Evolutionary conservation across 208 protist species (phyloP), one percentile per base, ranked within the genome.

Genomic region (Crithidia sp.): DNA sequence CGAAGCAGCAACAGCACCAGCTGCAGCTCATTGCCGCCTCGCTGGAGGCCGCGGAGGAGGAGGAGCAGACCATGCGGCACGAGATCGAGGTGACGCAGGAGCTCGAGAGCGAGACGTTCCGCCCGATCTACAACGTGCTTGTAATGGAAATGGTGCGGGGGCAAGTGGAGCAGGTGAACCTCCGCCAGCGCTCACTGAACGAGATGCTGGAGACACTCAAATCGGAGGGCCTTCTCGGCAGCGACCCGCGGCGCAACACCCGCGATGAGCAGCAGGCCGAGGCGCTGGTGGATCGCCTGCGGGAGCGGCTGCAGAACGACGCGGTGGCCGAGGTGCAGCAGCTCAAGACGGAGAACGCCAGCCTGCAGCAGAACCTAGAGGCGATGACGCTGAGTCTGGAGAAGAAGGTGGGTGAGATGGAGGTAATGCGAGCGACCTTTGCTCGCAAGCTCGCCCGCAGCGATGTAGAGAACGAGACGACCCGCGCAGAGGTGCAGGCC

Each of bases 91-190:
- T 72, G 61, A 82, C 84, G 66, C 77, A 95, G 81, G 86, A 91
- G 62, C 68, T 79, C 2, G 82, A 80, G 72, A 71, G 79, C 14
- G 85, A 91, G 9, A 59, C 7, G 16, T 83, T 81, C 57, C n/a
- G 71, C 2, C 85, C 90, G 2, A 72, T 91, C 13, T 95, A 91
- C 75, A 84, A 95, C 57, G 73, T 87, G 5, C 82, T 95, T 17
- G 79, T 89, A 41, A 87, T 95, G 81, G 83, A 91, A 64, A 77
- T 93, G 12, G 85, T 95, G 36, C 87, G 83, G 2, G 47, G 62
- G 2, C 86, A 91, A 71, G 71, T 93, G 16, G 69, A 83, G 58
- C 71, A 88, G 74, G 71, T 95, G 58, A 95, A 91, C 61, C 28
- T 39, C 10, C 87, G 84, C 14, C 90, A 95, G 73, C 67, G 78